phyloP scores from a whole-genome alignment of 768 basidiomycete genomes.

The Panaeolus papilionaceus region DNA sequence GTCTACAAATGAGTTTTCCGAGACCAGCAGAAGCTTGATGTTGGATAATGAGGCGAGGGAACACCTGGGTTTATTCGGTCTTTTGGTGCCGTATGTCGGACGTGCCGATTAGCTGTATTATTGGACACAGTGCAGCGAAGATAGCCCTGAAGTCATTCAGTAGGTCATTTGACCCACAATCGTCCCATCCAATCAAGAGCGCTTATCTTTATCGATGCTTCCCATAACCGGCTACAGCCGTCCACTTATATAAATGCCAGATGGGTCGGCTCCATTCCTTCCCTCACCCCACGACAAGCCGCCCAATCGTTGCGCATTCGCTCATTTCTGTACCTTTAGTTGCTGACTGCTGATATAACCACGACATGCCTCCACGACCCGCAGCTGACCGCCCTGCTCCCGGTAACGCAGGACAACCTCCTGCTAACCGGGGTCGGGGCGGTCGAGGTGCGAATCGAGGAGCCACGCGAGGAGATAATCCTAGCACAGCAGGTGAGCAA shows the following conservation, averaged over 20 bases:
- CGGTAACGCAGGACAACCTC: conserved; percentile 28
- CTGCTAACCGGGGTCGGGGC: conserved; percentile 32
- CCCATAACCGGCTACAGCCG: neutral
- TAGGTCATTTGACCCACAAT: conserved; percentile 12
- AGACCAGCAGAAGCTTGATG: no score
- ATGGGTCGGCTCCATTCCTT: neutral
- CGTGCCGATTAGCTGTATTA: neutral
- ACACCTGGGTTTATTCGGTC: neutral
- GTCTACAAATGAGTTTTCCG: no score
- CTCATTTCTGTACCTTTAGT: neutral
- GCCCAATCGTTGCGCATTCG: neutral
- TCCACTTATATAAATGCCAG: neutral
- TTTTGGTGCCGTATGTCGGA: neutral
- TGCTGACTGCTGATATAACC: conserved; percentile 5
- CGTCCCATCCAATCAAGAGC: conserved; percentile 3
- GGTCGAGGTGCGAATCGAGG: conserved; percentile 40
- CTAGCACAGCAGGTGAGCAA: conserved; percentile 38
- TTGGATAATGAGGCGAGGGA: no score
- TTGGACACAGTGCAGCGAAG: neutral
- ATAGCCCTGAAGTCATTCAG: neutral
- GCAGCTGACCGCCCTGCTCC: conserved; percentile 31
- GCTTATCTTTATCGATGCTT: conserved; percentile 13
- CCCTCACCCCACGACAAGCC: neutral
- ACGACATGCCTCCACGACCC: conserved; percentile 32
- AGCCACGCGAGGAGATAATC: conserved; percentile 31